Base-by-base conservation (phyloP, 192 early-diverging fungal species). In the Lobosporangium transversale region DNA sequence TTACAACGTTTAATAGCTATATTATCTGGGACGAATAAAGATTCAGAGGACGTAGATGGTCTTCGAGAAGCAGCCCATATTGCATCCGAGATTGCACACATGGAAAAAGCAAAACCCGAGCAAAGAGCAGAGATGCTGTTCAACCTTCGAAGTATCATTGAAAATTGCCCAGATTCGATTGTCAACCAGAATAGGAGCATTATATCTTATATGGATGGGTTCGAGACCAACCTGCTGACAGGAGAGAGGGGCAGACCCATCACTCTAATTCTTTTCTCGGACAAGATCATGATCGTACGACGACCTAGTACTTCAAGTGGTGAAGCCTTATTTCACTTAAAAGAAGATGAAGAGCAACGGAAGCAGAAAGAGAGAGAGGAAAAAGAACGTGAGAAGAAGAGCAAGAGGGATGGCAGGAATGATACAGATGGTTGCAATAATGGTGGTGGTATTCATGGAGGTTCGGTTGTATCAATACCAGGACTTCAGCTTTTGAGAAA, bases 251-350 rank as follows among this genome's bases (percentile, higher is more conserved):
- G 70, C 9, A 73, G 56, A 21, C 35, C 70, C 0, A 73, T 73
- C 4, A 57, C 60, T 0, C 1, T 73, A 27, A 73, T 73, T 29
- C 11, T 73, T n/a, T 64, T 73, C 42, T 58, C 70, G 9, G 70
- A 73, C 49, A 73, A 73, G 56, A 26, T 73, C 49, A 73, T 73
- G 70, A 64, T 73, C 7, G 62, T 65, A 24, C 26, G 70, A 20
- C 54, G 70, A 18, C 70, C 70, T 0, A 53, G 37, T 8, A 37
- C 32, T 11, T 10, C 43, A 3, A 64, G 35, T 26, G 70, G 60
- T 5, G 55, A 64, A 20, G 31, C 14, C 3, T 26, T 64, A 18
- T 64, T 64, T 26, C 44, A 52, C 8, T 30, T 57, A 0, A 48
- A 63, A 5, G 43, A 56, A 30, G 55, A 37, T 14, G 54, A 33